A percentile compares a stretch with the other conserved stretches of the same genome.
Conservation (phyloP, 1,284 basidiomycete species). For the Apiotrichum sp. region DNA sequence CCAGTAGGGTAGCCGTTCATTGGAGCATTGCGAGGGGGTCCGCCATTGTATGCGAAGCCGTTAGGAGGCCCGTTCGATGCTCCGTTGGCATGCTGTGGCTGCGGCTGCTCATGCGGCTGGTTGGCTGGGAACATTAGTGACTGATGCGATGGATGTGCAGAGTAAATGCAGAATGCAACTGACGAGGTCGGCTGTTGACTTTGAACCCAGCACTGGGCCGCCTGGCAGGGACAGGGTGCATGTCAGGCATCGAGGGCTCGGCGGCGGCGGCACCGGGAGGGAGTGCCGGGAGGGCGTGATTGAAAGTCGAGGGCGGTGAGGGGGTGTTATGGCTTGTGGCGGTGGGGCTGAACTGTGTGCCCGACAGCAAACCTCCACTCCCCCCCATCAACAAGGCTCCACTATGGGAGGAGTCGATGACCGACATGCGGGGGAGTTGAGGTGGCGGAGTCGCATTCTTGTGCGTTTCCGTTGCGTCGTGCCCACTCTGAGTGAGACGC, state of each 20-base stretch:
- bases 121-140: too few relatives aligned
- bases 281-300: background rate
- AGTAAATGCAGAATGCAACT: background rate
- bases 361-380: constrained; percentile 1
- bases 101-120: background rate
- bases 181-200: background rate
- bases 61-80: background rate
- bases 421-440: constrained; percentile 11
- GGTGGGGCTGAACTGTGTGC: background rate
- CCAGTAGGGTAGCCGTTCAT: background rate
- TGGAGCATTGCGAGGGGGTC: too few relatives aligned
- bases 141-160: too few relatives aligned
- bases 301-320: background rate
- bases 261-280: constrained; percentile 7
- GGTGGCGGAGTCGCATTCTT: background rate
- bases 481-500: constrained; percentile 5
- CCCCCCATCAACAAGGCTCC: background rate
- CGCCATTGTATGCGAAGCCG: background rate
- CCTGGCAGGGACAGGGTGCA: background rate
- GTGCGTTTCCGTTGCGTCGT: background rate
- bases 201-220: background rate
- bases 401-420: background rate
- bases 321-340: background rate
- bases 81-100: background rate
- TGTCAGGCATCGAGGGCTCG: background rate